These are phyloP conservation scores for Pythium grandisporangium DNA, from an alignment of 352 stramenopile species.

Conservation along the genomic window DNA sequence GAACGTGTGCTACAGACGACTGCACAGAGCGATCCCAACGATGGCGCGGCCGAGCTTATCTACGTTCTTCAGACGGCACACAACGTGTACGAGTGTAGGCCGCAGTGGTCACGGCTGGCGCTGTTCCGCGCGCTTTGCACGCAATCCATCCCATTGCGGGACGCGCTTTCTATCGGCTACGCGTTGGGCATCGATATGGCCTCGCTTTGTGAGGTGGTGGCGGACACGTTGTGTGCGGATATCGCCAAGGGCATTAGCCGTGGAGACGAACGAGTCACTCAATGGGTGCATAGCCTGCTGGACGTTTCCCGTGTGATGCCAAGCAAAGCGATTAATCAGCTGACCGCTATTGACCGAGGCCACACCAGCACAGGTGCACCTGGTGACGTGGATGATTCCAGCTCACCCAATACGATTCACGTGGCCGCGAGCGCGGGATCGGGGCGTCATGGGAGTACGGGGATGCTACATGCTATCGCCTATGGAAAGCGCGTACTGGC, in stretches of 20 bases:
- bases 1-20: constrained; percentile 63
- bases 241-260: constrained; percentile 14
- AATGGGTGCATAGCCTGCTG: constrained; percentile 76
- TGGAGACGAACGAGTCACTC: constrained; percentile 17
- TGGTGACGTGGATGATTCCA: no score
- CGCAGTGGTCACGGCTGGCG: constrained; percentile 73
- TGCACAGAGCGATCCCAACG: constrained; percentile 5
- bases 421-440: no score
- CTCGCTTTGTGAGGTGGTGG: constrained; percentile 75
- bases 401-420: no score
- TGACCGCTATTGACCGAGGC: constrained; percentile 29
- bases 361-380: no score
- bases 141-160: constrained; percentile 40
- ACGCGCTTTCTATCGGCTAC: constrained; percentile 80
- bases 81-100: constrained; percentile 79
- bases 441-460: no score
- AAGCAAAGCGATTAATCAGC: constrained; percentile 56
- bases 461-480: constrained; percentile 34
- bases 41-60: constrained; percentile 15
- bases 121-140: constrained; percentile 67
- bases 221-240: constrained; percentile 61
- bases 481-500: constrained; percentile 46
- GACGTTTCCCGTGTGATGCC: constrained; percentile 58
- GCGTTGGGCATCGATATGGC: constrained; percentile 83
- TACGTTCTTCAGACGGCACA: constrained; percentile 77